phyloP scores from a whole-genome alignment of 352 stramenopile genomes.

The Phytophthora pseudosyringae region DNA sequence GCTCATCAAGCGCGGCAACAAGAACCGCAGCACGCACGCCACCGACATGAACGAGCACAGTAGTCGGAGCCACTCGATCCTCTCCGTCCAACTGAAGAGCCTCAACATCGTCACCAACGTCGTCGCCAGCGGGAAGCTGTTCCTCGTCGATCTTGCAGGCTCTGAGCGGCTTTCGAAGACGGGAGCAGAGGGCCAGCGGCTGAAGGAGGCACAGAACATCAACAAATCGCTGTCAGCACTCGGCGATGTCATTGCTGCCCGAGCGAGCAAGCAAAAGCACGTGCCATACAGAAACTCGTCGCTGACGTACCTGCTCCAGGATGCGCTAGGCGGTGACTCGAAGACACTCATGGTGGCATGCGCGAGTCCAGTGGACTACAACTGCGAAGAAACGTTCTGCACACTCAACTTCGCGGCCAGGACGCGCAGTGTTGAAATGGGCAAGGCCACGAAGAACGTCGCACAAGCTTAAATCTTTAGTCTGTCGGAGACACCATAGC shows the following conservation, averaged over 20 bases:
- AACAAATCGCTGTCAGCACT: slow-evolving; percentile 96
- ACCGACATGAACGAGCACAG: slow-evolving; percentile 93
- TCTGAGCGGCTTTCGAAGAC: slow-evolving; percentile 92
- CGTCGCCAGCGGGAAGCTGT: slow-evolving; percentile 79
- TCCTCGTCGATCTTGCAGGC: slow-evolving; percentile 91
- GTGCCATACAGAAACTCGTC: slow-evolving; percentile 96
- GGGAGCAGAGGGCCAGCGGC: slow-evolving; percentile 77
- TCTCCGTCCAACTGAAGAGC: slow-evolving; percentile 88
- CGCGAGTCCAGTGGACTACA: slow-evolving; percentile 90
- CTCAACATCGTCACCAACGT: slow-evolving; percentile 79
- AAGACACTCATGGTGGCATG: slow-evolving; percentile 96
- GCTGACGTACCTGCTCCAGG: slow-evolving; percentile 94
- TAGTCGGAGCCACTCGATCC: slow-evolving; percentile 87
- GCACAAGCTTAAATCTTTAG: slow-evolving; percentile 33
- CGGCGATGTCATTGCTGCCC: slow-evolving; percentile 96
- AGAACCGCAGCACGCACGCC: slow-evolving; percentile 86
- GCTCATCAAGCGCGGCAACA: slow-evolving; percentile 85
- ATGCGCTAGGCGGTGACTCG: slow-evolving; percentile 90
- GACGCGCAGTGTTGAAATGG: slow-evolving; percentile 90
- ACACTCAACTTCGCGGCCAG: slow-evolving; percentile 93
- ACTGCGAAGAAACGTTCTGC: slow-evolving; percentile 93
- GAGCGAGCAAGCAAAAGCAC: slow-evolving; percentile 90
- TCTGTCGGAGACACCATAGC: slow-evolving; percentile 5
- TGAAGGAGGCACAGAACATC: slow-evolving; percentile 95
- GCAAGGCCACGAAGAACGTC: slow-evolving; percentile 89